These are phyloP conservation scores for Capronia americana DNA, from an alignment of 2,329 filamentous ascomycete species.

Conservation along the genomic window DNA sequence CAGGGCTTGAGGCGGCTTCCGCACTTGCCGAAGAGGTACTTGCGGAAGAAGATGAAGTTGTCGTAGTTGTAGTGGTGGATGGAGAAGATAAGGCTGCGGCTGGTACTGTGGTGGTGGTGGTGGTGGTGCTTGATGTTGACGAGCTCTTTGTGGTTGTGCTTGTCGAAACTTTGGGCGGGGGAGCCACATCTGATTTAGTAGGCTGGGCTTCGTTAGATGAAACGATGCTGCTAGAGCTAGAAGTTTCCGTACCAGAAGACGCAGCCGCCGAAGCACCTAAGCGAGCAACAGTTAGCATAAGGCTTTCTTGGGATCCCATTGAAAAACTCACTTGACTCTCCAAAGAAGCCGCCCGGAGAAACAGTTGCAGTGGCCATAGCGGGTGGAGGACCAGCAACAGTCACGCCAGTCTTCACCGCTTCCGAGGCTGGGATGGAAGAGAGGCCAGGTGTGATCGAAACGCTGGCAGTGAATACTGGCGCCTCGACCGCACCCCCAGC, in stretches of 20 bases:
- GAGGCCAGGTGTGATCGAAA: slow-evolving; percentile 33
- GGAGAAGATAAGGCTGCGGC: slow-evolving; percentile 16
- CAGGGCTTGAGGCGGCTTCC: slow-evolving; percentile 19
- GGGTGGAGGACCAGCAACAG: slow-evolving; percentile 25
- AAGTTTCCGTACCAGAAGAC: slow-evolving; percentile 32
- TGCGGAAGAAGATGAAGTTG: slow-evolving; percentile 19
- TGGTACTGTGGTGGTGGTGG: slow-evolving; percentile 6
- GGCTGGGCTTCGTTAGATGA: slow-evolving; percentile 33
- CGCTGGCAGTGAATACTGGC: slow-evolving; percentile 23
- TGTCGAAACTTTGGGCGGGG: slow-evolving; percentile 24
- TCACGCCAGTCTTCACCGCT: slow-evolving; percentile 36
- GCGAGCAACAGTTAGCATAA: background rate
- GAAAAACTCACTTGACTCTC: slow-evolving; percentile 24
- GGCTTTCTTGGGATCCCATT: background rate
- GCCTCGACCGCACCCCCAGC: slow-evolving; percentile 21
- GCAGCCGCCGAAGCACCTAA: slow-evolving; percentile 15
- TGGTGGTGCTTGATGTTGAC: slow-evolving; percentile 11
- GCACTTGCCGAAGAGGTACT: slow-evolving; percentile 11
- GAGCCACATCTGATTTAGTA: slow-evolving; percentile 29
- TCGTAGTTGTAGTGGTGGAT: slow-evolving; percentile 16
- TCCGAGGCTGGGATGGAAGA: slow-evolving; percentile 36
- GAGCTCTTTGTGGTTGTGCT: slow-evolving; percentile 9
- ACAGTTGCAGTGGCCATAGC: slow-evolving; percentile 22
- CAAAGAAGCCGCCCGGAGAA: slow-evolving; percentile 27
- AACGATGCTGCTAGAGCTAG: slow-evolving; percentile 30